Base-by-base conservation (phyloP, 139 green algal species). In the Tetraselmis chui region DNA sequence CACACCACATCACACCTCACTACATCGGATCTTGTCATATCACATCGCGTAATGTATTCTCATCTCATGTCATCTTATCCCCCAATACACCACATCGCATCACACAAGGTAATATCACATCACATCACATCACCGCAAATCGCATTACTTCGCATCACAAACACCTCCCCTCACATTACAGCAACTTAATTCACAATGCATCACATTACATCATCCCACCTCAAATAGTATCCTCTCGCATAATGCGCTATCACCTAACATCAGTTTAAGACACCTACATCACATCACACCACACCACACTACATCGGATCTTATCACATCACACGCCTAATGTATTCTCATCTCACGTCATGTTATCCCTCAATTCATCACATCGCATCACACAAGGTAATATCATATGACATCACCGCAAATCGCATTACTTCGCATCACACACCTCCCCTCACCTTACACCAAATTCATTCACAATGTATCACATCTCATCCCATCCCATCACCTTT, bases 11-110 rank as follows among this genome's bases (percentile, higher is more conserved):
- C 11, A 67, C 45, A 67, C 18, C 45, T 25, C 18, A 18, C 18
- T 18, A 59, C 77, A 80, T 80, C 27, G 23, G 29, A 80, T 80
- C 29, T 26, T 30, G 27, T 45, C 29, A 32, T 30, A 80, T 80
- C 29, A 32, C 77, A 80, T 45, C 29, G 23, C 77, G 59, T 5
- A 5, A 67, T 67, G n/a, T n/a, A n/a, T n/a, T n/a, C 11, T 67
- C 45, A 67, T 18, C 5, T 67, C n/a, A n/a, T n/a, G n/a, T n/a
- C n/a, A n/a, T n/a, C n/a, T n/a, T n/a, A n/a, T n/a, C n/a, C n/a
- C n/a, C n/a, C n/a, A n/a, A n/a, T n/a, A n/a, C n/a, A n/a, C n/a
- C n/a, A n/a, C n/a, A n/a, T n/a, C n/a, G n/a, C n/a, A n/a, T n/a
- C n/a, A n/a, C n/a, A n/a, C n/a, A n/a, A n/a, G n/a, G n/a, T n/a